phyloP scores from a whole-genome alignment of 169 alveolate genomes.

The Plasmodium sp. region DNA sequence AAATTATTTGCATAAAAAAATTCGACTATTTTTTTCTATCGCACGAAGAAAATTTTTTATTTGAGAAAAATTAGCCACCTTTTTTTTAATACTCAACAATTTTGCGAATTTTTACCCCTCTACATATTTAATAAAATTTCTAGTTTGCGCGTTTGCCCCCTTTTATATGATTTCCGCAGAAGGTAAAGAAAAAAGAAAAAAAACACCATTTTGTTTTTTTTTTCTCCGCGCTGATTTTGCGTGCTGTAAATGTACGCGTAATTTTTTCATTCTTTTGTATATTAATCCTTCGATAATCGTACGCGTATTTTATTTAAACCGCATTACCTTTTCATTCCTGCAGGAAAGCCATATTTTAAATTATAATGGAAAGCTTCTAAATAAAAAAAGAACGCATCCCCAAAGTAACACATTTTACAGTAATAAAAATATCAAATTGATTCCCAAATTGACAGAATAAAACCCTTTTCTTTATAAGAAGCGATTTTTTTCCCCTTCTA shows the following conservation, averaged over 20 bases:
- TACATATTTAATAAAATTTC: too few relatives aligned
- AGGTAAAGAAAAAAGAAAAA: background rate
- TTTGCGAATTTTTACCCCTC: too few relatives aligned
- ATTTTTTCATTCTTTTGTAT: too few relatives aligned
- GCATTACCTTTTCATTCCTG: background rate
- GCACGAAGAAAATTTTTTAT: background rate
- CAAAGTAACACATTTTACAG: background rate
- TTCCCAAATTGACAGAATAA: background rate
- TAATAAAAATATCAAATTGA: background rate
- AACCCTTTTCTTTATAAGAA: background rate
- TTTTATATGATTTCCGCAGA: background rate
- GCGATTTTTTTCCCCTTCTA: background rate
- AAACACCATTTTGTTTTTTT: background rate
- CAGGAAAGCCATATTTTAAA: background rate
- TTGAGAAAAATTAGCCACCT: background rate
- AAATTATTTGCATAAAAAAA: background rate
- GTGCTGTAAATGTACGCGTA: background rate
- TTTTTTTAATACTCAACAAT: background rate
- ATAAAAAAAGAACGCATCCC: background rate
- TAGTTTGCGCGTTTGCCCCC: background rate
- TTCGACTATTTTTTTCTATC: background rate
- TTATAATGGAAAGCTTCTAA: background rate
- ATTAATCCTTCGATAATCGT: background rate
- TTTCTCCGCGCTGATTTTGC: background rate
- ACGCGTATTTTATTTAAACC: background rate